Conservation (phyloP, 257 asterid species). For the Solanum microdontum region DNA sequence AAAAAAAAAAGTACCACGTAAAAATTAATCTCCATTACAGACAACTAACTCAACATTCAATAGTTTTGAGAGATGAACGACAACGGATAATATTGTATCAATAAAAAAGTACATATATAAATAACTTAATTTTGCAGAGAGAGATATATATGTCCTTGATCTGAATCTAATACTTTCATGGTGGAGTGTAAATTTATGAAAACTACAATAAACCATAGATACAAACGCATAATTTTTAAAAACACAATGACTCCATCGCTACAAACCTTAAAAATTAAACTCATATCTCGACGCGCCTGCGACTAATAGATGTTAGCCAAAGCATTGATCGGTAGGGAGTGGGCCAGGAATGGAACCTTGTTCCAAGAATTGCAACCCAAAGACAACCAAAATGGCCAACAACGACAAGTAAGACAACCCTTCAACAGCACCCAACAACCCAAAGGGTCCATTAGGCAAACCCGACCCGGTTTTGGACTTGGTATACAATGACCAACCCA, state of each 20-base stretch:
- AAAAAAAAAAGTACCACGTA: neutral
- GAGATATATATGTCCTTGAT: neutral
- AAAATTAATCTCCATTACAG: no score
- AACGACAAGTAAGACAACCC: conserved; percentile 68
- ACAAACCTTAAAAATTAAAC: neutral
- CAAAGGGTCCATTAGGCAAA: conserved; percentile 80
- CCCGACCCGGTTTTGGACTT: conserved; percentile 81
- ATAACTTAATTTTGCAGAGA: neutral
- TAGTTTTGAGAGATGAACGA: neutral
- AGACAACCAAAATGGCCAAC: conserved; percentile 52
- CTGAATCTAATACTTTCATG: neutral
- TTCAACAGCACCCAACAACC: conserved; percentile 82
- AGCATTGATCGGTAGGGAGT: conserved; percentile 64
- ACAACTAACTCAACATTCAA: neutral
- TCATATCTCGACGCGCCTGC: neutral
- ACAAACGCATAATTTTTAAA: neutral
- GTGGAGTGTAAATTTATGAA: neutral
- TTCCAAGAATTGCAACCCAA: conserved; percentile 58
- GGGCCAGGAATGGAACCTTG: conserved; percentile 86
- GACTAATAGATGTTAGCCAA: conserved; percentile 26
- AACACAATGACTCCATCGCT: neutral
- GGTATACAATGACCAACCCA: conserved; percentile 77
- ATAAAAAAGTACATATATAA: neutral
- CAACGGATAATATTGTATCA: neutral
- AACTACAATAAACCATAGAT: neutral